These are phyloP conservation scores for Aspergillus sp. DNA, from an alignment of 2,329 filamentous ascomycete species.

Conservation along the genomic window DNA sequence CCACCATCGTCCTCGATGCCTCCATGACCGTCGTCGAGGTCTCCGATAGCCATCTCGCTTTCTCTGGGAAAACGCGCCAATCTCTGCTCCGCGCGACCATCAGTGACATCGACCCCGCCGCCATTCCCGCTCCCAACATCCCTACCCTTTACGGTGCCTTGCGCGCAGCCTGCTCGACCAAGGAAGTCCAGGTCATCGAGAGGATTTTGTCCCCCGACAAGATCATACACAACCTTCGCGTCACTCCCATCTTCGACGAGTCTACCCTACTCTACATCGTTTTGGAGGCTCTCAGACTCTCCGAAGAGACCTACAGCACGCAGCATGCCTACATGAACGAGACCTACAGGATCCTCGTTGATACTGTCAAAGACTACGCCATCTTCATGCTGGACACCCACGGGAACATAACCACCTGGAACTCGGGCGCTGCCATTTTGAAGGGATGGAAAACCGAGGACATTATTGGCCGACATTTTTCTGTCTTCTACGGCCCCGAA, in stretches of 20 bases:
- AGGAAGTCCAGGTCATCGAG: conserved; percentile 40
- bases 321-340: conserved; percentile 56
- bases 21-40: conserved; percentile 45
- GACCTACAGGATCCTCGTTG: conserved; percentile 64
- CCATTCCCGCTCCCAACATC: conserved; percentile 41
- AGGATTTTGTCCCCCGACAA: conserved; percentile 27
- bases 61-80: conserved; percentile 39
- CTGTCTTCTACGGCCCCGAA: conserved; percentile 59
- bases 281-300: conserved; percentile 48
- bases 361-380: conserved; percentile 65
- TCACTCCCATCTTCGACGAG: conserved; percentile 50
- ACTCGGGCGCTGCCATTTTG: conserved; percentile 58
- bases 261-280: conserved; percentile 46
- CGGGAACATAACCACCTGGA: conserved; percentile 64
- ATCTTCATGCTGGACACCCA: conserved; percentile 65
- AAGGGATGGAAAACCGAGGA: conserved; percentile 61
- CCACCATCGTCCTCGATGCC: conserved; percentile 45
- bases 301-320: conserved; percentile 37
- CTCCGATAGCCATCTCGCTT: conserved; percentile 48
- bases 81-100: conserved; percentile 43
- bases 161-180: conserved; percentile 40
- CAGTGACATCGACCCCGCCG: conserved; percentile 43
- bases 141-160: conserved; percentile 43
- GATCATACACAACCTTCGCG: conserved; percentile 36
- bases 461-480: conserved; percentile 63